Base-by-base conservation (phyloP, 108 stramenopile genomes). In the Chaetoceros tenuissimus region DNA sequence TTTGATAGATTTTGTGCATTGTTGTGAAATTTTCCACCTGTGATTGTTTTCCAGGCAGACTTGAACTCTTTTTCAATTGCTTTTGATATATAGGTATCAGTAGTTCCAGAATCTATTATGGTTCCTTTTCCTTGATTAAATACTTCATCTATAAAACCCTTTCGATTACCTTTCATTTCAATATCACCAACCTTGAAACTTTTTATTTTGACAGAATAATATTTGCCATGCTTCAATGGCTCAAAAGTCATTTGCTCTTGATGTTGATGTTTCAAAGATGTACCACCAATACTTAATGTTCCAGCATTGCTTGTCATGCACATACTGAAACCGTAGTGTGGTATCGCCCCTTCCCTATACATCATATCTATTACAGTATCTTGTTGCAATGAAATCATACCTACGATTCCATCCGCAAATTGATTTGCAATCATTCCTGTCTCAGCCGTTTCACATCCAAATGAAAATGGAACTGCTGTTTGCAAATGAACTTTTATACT, bases 371-470 rank as follows among this genome's bases (percentile, higher is more conserved):
- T 53, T 23, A 90, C 46, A n/a, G 79, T 80, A 40, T 13, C 34
- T 2, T 69, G 69, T n/a, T 78, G 66, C 60, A 78, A 72, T 10
- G 69, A 73, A 10, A 77, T 75, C 59, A 98, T 55, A 17, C 97
- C 97, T 72, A 98, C 88, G 50, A 98, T 98, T 19, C 97, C 97
- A 71, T 96, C 87, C 21, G 94, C 97, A 56, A 88, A 89, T 69
- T 98, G 97, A 24, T 79, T 86, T 40, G 66, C 64, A 69, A 98
- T 96, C 24, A 96, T 67, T 3, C 97, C 97, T 28, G 78, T 75
- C 53, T 89, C 81, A 27, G 66, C 63, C 8, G 82, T 79, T 64
- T 96, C 94, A 68, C 97, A 98, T 1, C 95, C 97, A 75, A 98
- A 98, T 28, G 87, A 68, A 69, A 95, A 90, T 3, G 76, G 69